Base-by-base conservation (phyloP, 305 asterid genomes). In the Fraxinus dipetala region DNA sequence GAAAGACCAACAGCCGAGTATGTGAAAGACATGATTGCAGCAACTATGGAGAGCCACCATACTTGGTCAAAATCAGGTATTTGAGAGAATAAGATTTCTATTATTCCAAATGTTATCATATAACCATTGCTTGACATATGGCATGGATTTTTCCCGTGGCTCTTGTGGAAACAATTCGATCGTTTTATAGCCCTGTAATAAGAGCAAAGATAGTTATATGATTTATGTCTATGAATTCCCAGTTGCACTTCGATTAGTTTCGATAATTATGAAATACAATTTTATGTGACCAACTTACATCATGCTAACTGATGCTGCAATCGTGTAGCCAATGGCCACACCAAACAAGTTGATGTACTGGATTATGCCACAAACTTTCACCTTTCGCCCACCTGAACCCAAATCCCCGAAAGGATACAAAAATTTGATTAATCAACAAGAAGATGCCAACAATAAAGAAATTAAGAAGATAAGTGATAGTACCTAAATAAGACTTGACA, bases 311-410 rank as follows among this genome's bases (percentile, higher is more conserved):
- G 91, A 85, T 74, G 90, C 89, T 22, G 91, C 93, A 78, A 90
- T 89, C 20, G 93, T 89, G 86, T 90, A 90, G 56, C 93, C 92
- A 74, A 89, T 90, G 6, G 93, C 90, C 54, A 88, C 89, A n/a
- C 91, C 91, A 7, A 86, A 87, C 75, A 89, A 78, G 65, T 87
- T 87, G 56, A 84, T 9, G 72, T 86, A 86, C 86, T 87, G 91
- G 81, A 88, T 85, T 5, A 72, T 7, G 16, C 93, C 92, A 56
- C 89, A 85, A 2, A 89, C 1, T 80, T 83, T 85, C 26, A 86
- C 92, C 30, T 89, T 87, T 6, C 11, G 31, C 70, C 93, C 91
- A 78, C 91, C 90, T 90, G 89, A 72, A 31, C 9, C 13, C 20
- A 0, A 26, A 32, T n/a, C 70, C 31, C 31, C 4, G 26, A 7